Evolutionary conservation across 2,329 filamentous ascomycete genomes (phyloP).

Genomic region (Ophiostoma quercus): DNA sequence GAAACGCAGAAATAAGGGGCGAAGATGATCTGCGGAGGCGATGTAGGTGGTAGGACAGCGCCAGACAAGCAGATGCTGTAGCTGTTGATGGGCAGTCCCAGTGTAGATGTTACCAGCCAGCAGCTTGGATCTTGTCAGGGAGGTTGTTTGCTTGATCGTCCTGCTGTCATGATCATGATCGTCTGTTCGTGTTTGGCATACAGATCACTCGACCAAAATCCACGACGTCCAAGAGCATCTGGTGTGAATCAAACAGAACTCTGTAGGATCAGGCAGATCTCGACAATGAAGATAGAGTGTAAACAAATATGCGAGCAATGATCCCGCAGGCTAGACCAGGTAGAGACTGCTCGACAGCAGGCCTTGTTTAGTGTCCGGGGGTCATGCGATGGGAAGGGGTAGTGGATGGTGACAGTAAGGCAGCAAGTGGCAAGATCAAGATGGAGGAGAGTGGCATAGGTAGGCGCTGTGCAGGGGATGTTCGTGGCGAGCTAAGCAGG

Average conservation of each 20-base stretch:
- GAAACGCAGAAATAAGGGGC: conserved; percentile 19
- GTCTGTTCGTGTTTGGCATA: neutral
- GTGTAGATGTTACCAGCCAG: neutral
- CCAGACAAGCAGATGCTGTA: neutral
- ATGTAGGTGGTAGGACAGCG: conserved; percentile 1
- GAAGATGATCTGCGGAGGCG: conserved; percentile 18
- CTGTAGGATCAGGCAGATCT: neutral
- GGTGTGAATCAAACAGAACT: neutral
- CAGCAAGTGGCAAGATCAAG: neutral
- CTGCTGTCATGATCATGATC: neutral
- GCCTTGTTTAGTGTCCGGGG: neutral
- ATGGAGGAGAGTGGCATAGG: neutral
- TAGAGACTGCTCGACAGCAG: neutral
- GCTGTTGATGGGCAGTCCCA: neutral
- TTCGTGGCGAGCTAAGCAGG: conserved; percentile 6
- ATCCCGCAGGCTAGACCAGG: neutral
- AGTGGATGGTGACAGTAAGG: neutral
- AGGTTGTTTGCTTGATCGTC: neutral
- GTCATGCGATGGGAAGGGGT: neutral
- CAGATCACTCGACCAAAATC: conserved; percentile 10
- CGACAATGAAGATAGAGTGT: neutral
- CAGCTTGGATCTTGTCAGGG: neutral
- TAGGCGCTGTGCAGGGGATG: neutral
- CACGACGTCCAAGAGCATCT: neutral
- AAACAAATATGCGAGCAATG: neutral